Conservation (phyloP, 2,329 filamentous ascomycete genomes). For the Harringtonia lauricola region DNA sequence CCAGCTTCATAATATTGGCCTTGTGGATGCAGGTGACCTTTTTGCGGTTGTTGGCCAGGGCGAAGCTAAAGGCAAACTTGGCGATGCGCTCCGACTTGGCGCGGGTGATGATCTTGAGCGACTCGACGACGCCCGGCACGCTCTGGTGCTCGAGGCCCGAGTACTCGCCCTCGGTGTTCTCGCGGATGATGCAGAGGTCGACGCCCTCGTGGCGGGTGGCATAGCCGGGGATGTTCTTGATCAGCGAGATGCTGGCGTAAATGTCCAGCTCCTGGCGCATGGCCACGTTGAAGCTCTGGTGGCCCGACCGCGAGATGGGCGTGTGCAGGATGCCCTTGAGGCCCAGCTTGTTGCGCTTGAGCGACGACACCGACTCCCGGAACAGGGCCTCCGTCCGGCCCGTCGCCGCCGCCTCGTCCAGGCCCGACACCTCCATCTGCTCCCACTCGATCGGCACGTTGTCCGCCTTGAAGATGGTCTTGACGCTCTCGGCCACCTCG, state of each 20-base stretch:
- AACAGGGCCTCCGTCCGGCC: slow-evolving; percentile 92
- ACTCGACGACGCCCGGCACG: slow-evolving; percentile 92
- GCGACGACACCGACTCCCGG: slow-evolving; percentile 85
- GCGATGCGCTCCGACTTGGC: slow-evolving; percentile 98
- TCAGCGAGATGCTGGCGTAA: slow-evolving; percentile 92
- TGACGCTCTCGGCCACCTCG: slow-evolving; percentile 95
- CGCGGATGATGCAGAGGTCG: slow-evolving; percentile 98
- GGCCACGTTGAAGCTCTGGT: slow-evolving; percentile 99
- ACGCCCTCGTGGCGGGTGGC: slow-evolving; percentile 94
- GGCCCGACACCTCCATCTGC: slow-evolving; percentile 89
- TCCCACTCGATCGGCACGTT: slow-evolving; percentile 99
- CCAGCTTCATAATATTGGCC: slow-evolving; percentile 99
- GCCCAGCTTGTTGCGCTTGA: slow-evolving; percentile 97
- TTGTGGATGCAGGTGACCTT: slow-evolving; percentile 99
- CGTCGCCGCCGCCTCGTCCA: slow-evolving; percentile 59
- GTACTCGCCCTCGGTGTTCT: slow-evolving; percentile 99
- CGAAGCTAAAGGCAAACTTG: slow-evolving; percentile 97
- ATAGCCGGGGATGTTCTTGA: slow-evolving; percentile 99
- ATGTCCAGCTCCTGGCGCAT: slow-evolving; percentile 99
- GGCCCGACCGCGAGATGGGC: slow-evolving; percentile 88
- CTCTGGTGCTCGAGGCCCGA: slow-evolving; percentile 98
- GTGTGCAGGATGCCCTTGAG: slow-evolving; percentile 99
- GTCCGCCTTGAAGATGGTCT: slow-evolving; percentile 99
- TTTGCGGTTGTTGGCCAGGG: slow-evolving; percentile 95
- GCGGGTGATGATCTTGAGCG: slow-evolving; percentile 98